Base-by-base conservation (phyloP, 768 basidiomycete species). In the Rhodotorula babjevae region DNA sequence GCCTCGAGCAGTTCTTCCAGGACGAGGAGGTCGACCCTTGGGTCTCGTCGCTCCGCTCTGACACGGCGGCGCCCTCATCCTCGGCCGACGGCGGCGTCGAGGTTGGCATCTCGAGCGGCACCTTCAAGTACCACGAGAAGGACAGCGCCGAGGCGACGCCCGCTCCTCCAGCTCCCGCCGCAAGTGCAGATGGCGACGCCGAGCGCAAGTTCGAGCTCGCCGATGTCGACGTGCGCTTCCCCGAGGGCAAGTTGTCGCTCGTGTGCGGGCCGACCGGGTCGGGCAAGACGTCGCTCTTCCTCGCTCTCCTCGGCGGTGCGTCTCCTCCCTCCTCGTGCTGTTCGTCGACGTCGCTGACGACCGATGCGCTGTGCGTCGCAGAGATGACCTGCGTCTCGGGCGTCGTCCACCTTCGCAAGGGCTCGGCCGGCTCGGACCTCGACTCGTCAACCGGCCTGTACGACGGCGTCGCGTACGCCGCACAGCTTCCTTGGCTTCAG, bases 381-480 rank as follows among this genome's bases (percentile, higher is more conserved):
- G 78, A 79, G 60, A 76, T 76, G 68, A 72, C 75, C 31, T 36
- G 71, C 25, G n/a, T 75, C 15, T 82, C 76, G 7, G 49, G 52
- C 47, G 58, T 71, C n/a, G 63, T 76, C 25, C 57, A 60, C 42
- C 61, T 65, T 11, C 70, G 63, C 42, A 60, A 47, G 36, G 71
- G 69, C 2, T 64, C 72, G 1, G 55, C 63, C 40, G 65, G 73
- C 25, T 16, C 66, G 9, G 49, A 50, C 33, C 29, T 74, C 56
- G 74, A 77, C 56, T 10, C 61, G 0, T 12, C 42, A 81, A 86
- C 78, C 87, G 90, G 80, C 79, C 81, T 11, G 81, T 83, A 44
- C 87, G 74, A 89, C 74, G 83, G 83, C 58, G 85, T 89, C 18
- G 89, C 89, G 2, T 90, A 88, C 78, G 88, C 88, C 75, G 87